phyloP scores from a whole-genome alignment of 140 eudicot genomes.

The Anethum foeniculum region DNA sequence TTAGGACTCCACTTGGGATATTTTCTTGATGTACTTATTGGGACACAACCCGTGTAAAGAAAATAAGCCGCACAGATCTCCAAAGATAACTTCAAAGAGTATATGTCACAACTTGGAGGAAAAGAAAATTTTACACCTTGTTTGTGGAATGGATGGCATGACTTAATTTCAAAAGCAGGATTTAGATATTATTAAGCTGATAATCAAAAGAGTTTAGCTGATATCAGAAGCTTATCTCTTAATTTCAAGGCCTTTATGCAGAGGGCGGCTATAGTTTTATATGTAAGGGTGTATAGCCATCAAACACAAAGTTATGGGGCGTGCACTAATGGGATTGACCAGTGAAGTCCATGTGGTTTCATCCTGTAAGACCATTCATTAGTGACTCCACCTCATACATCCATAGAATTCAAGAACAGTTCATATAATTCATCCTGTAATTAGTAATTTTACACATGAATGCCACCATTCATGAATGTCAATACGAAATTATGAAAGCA shows the following conservation, averaged over 20 bases:
- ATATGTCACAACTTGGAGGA: background rate
- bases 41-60: background rate
- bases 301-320: constrained; percentile 2
- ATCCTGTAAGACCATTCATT: constrained; percentile 1
- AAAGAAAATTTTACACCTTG: background rate
- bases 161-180: background rate
- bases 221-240: constrained; percentile 10
- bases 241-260: background rate
- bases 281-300: background rate
- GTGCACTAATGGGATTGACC: constrained; percentile 6
- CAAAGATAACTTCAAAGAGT: background rate
- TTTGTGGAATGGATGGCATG: background rate
- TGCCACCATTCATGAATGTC: background rate
- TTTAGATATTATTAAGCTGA: background rate
- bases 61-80: background rate
- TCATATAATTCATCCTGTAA: no score
- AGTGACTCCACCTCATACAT: constrained; percentile 8
- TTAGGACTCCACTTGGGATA: background rate
- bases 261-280: background rate
- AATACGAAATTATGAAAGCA: background rate
- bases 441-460: no score
- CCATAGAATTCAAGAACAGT: background rate
- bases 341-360: background rate
- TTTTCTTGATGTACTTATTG: background rate
- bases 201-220: background rate